phyloP scores from a whole-genome alignment of 2,329 filamentous ascomycete genomes.

The Pseudogymnoascus sp. region DNA sequence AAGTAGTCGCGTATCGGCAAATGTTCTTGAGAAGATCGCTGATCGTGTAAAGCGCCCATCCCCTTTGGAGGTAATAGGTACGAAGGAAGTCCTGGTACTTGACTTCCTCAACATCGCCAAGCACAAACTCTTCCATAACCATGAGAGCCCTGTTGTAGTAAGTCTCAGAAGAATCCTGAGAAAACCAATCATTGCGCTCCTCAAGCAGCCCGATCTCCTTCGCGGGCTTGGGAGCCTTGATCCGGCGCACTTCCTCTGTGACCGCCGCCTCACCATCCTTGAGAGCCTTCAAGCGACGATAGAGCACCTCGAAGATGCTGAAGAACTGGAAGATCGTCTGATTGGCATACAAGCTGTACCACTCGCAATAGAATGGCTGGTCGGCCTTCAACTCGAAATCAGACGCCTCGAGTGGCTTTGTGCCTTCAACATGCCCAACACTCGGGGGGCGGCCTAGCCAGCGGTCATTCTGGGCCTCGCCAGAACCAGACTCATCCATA shows the following conservation, averaged over 20 bases:
- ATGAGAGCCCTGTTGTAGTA: constrained; percentile 81
- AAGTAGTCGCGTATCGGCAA: constrained; percentile 70
- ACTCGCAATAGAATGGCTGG: constrained; percentile 69
- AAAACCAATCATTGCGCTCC: constrained; percentile 71
- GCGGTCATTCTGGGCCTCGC: constrained; percentile 56
- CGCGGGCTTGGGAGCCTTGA: constrained; percentile 69
- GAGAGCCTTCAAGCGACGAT: constrained; percentile 71
- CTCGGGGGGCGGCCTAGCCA: constrained; percentile 56
- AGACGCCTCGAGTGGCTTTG: constrained; percentile 40
- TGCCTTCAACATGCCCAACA: constrained; percentile 35
- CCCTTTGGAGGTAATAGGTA: constrained; percentile 81
- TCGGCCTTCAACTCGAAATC: constrained; percentile 63
- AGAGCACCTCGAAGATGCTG: constrained; percentile 84
- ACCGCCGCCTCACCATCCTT: constrained; percentile 72
- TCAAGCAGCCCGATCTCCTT: constrained; percentile 76
- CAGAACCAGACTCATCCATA: constrained; percentile 39
- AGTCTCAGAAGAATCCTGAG: constrained; percentile 48
- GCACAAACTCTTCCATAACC: constrained; percentile 79
- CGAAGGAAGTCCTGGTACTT: constrained; percentile 86
- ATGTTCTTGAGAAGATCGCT: constrained; percentile 79
- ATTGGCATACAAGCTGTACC: constrained; percentile 88
- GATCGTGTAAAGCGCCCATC: constrained; percentile 89
- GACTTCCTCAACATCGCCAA: constrained; percentile 69
- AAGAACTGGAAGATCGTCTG: constrained; percentile 91
- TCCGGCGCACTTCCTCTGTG: constrained; percentile 61